Base-by-base conservation (phyloP, 108 stramenopile species). In the Fragilaria radians region DNA sequence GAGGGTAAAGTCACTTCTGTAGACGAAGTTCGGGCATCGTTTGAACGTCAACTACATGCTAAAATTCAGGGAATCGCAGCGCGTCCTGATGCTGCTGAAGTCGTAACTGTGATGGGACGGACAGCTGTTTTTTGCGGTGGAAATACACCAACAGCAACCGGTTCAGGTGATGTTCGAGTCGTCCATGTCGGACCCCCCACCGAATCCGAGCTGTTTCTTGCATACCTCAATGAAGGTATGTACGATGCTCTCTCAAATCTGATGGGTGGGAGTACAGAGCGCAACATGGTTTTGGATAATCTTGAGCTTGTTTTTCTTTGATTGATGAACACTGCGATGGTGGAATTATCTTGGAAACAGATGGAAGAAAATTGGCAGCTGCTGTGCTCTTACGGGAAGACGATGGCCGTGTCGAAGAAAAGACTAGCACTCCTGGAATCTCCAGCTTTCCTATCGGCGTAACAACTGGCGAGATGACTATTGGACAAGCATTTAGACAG, bases 311-410 rank as follows among this genome's bases (percentile, higher is more conserved):
- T 91, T 48, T 88, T 91, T 72, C 72, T 91, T 63, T 91, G 30
- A 88, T 91, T 73, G 89, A 91, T 53, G 89, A 91, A 59, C 86
- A 87, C 59, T 91, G 89, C 61, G 89, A 91, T 65, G 89, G 89
- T 22, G 89, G 89, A 24, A 76, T 88, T 28, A 82, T 91, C 60
- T 69, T 91, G 55, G 86, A 91, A 65, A 83, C 82, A 19, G 86
- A 91, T 72, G 79, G 80, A 59, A 58, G 63, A 51, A 91, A 91
- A 68, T 60, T 91, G 57, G 73, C 86, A 3, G 63, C 68, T 28
- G 82, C 83, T 17, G 89, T 91, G 3, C 59, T 91, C 64, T 60
- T 91, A 52, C 57, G 89, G 25, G 89, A 91, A 48, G 88, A 83
- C 24, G 80, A 81, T 23, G 71, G 61, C 34, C 11, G 17, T 24